phyloP scores from a whole-genome alignment of 768 basidiomycete species.

The Boletus tomentosulus region DNA sequence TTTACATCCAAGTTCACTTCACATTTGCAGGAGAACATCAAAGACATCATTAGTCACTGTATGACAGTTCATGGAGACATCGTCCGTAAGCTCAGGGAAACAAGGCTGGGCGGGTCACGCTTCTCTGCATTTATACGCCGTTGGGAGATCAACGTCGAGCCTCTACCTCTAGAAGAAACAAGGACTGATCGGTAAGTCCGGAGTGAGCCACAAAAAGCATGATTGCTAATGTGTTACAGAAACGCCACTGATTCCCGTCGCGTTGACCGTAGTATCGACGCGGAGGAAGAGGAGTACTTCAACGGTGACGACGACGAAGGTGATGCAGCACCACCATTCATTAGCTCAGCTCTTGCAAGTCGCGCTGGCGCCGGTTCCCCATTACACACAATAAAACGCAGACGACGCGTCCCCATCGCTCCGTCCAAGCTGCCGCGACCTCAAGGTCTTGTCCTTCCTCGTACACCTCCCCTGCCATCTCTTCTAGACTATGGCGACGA shows the following conservation, averaged over 20 bases:
- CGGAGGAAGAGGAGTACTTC: slow-evolving; percentile 92
- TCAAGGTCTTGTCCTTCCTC: slow-evolving; percentile 38
- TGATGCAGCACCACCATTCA: slow-evolving; percentile 35
- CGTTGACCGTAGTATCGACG: slow-evolving; percentile 51
- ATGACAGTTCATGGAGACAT: slow-evolving; percentile 71
- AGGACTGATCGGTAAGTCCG: slow-evolving; percentile 48
- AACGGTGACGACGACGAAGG: slow-evolving; percentile 82
- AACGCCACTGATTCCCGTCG: slow-evolving; percentile 37
- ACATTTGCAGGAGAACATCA: slow-evolving; percentile 71
- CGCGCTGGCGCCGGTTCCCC: slow-evolving; percentile 28
- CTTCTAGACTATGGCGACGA: slow-evolving; percentile 79
- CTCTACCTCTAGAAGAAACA: slow-evolving; percentile 50
- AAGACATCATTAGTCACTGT: slow-evolving; percentile 76
- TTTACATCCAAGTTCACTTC: slow-evolving; percentile 4
- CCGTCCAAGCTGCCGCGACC: slow-evolving; percentile 46
- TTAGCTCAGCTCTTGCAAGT: slow-evolving; percentile 26
- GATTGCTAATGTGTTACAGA: slow-evolving; percentile 28
- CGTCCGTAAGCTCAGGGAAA: slow-evolving; percentile 60
- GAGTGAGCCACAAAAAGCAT: slow-evolving; percentile 7
- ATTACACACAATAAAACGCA: slow-evolving; percentile 50
- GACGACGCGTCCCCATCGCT: slow-evolving; percentile 46
- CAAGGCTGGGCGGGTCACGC: slow-evolving; percentile 56
- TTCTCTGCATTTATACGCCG: slow-evolving; percentile 71
- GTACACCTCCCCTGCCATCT: slow-evolving; percentile 51
- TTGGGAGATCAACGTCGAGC: slow-evolving; percentile 92